Conservation (phyloP, 139 green algal species). For the Yamagishiella unicocca region DNA sequence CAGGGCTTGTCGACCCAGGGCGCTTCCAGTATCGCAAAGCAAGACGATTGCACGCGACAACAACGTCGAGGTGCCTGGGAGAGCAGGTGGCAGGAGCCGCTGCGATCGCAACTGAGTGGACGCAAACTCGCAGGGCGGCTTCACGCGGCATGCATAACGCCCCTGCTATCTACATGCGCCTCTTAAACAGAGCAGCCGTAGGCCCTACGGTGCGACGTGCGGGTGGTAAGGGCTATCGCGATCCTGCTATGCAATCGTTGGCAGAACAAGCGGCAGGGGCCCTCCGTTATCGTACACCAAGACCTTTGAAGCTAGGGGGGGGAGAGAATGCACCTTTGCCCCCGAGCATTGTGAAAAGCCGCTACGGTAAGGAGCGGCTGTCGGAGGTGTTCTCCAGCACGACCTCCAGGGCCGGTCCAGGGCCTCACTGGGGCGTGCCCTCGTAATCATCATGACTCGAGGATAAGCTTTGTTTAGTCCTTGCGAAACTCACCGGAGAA, state of each 20-base stretch:
- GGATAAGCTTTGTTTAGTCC: too few relatives aligned
- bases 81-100: not conserved
- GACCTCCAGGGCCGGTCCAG: too few relatives aligned
- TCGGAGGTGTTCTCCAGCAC: too few relatives aligned
- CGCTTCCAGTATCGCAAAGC: conserved; percentile 11
- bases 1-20: conserved; percentile 1
- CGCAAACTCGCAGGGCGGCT: not conserved
- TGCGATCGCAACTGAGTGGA: not conserved
- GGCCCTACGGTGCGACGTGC: not conserved
- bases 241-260: not conserved
- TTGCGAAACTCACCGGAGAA: too few relatives aligned
- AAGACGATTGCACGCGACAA: not conserved
- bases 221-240: not conserved
- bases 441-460: too few relatives aligned
- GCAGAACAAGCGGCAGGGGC: not conserved
- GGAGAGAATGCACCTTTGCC: too few relatives aligned
- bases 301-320: too few relatives aligned
- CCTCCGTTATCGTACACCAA: too few relatives aligned
- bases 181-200: conserved; percentile 6
- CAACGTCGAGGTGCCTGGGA: not conserved
- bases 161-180: not conserved
- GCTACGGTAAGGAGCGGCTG: too few relatives aligned
- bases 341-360: too few relatives aligned
- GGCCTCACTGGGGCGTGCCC: too few relatives aligned
- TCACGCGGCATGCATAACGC: not conserved